phyloP scores from a whole-genome alignment of 257 asterid genomes.

The Solanum clarkiae region DNA sequence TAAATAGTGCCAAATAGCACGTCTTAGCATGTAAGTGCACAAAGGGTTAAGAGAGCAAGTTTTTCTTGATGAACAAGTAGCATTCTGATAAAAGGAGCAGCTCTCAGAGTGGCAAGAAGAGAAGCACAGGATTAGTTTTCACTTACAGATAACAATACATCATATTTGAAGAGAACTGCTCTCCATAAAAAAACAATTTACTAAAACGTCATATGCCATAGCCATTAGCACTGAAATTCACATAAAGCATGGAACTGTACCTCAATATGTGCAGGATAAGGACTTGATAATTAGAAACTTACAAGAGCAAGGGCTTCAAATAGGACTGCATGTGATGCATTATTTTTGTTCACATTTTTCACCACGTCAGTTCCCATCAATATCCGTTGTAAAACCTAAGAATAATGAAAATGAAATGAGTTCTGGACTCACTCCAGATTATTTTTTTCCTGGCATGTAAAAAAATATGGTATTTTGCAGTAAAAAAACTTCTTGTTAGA shows the following conservation, averaged over 20 bases:
- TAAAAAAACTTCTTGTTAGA: background rate
- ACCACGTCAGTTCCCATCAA: slow-evolving; percentile 99
- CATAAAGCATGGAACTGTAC: background rate
- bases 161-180: background rate
- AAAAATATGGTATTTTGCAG: background rate
- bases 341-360: slow-evolving; percentile 98
- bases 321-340: slow-evolving; percentile 99
- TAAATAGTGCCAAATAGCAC: background rate
- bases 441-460: background rate
- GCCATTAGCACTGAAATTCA: background rate
- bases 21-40: background rate
- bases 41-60: background rate
- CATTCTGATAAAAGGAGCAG: background rate
- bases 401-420: background rate
- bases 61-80: background rate
- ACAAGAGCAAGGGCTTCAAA: slow-evolving; percentile 99
- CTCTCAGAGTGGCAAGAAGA: background rate
- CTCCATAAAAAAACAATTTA: background rate
- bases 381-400: slow-evolving; percentile 91
- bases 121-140: background rate
- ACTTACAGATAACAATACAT: background rate
- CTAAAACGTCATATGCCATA: background rate
- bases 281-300: slow-evolving; percentile 10
- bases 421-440: background rate
- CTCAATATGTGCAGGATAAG: background rate